Evolutionary conservation across 345 rosid species (phyloP).

Genomic region (Eutrema japonicum): DNA sequence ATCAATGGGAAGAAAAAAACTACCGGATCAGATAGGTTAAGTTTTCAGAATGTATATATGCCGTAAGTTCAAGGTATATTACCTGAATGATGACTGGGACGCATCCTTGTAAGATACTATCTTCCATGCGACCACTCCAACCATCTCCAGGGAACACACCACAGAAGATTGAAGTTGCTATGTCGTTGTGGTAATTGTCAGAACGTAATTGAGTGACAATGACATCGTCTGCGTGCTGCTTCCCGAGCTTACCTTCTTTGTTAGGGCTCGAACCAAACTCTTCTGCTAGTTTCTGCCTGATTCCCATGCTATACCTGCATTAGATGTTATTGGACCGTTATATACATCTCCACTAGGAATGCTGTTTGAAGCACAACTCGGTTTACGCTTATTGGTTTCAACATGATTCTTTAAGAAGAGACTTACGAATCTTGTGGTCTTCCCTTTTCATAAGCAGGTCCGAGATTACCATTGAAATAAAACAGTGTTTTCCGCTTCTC

Average conservation of each 20-base stretch:
- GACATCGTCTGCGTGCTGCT: conserved; percentile 78
- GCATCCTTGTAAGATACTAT: conserved; percentile 94
- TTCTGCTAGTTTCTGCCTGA: conserved; percentile 84
- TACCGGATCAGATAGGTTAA: neutral
- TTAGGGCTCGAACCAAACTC: conserved; percentile 95
- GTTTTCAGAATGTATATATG: neutral
- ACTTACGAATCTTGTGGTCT: conserved; percentile 94
- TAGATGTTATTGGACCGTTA: conserved; percentile 21
- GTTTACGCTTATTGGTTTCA: neutral
- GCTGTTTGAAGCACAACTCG: conserved; percentile 2
- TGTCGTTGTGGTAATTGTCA: conserved; percentile 63
- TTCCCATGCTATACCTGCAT: conserved; percentile 96
- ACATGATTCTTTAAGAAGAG: conserved; percentile 15
- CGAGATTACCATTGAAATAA: conserved; percentile 96
- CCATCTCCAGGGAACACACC: conserved; percentile 99
- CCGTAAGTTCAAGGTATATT: conserved; percentile 38
- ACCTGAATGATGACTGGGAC: conserved; percentile 98
- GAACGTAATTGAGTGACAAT: conserved; percentile 71
- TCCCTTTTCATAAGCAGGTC: conserved; percentile 82
- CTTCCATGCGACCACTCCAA: conserved; percentile 99
- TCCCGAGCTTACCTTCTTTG: conserved; percentile 93
- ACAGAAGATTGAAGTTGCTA: conserved; percentile 85
- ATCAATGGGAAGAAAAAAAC: conserved; percentile 8
- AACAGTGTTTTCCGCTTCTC: conserved; percentile 81
- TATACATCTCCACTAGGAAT: neutral